Evolutionary conservation across 192 early-diverging fungal genomes (phyloP), one percentile per base, ranked within the genome.

Genomic region (Coemansia sp.): DNA sequence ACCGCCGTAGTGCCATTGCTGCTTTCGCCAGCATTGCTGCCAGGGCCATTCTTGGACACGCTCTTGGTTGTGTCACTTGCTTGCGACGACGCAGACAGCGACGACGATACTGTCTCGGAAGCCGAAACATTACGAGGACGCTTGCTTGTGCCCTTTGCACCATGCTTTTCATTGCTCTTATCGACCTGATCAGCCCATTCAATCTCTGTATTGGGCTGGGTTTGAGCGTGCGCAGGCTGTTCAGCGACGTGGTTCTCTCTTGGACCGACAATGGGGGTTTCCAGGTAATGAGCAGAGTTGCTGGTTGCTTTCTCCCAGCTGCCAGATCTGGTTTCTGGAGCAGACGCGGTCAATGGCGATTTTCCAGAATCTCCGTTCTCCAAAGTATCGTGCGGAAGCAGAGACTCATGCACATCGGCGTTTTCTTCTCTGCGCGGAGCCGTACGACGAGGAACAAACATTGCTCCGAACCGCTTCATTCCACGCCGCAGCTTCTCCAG

Each of bases 401-500:
- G 25, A 8, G 59, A 28, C 40, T 12, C 38, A 4, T 12, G 40
- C 11, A 40, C 25, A 4, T 32, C 59, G 2, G 59, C 40, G 30
- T 20, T 25, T 8, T 42, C 29, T 29, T 20, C n/a, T 7, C 8
- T 60, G 20, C 8, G 18, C 18, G 22, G 30, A 6, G 42, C 38
- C 2, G 28, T 40, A 14, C 62, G 49, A 3, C 52, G 62, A 2
- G 54, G 57, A 33, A 66, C 63, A 11, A 81, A 64, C 61, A 71
- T 45, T 32, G 55, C 61, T 54, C 78, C 78, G 54, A 81, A 81
- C 25, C 56, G 60, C 61, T 75, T 75, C 50, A 81, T 40, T 14
- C 78, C 78, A 8, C 78, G 78, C n/a, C 57, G 40, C 33, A 81
- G 66, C 33, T 68, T 72, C 31, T 75, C 63, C 25, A 63, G 25